phyloP scores from a whole-genome alignment of 371 early-diverging fungal species.

The Batkoa obscura region DNA sequence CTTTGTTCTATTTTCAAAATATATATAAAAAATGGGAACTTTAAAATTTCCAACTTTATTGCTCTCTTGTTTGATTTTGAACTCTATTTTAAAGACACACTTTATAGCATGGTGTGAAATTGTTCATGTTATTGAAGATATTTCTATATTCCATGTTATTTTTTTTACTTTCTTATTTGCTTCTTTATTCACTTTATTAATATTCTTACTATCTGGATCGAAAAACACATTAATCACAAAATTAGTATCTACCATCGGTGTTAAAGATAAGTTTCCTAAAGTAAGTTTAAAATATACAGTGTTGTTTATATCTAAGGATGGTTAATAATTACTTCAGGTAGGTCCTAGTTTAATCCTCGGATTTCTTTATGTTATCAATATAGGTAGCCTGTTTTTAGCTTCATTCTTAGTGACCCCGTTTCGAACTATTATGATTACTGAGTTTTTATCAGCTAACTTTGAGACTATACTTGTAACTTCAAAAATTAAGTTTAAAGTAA shows the following conservation, averaged over 20 bases:
- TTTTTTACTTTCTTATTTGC: background rate
- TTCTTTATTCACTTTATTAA: background rate
- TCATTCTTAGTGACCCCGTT: constrained; percentile 1
- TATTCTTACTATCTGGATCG: background rate
- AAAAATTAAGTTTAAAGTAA: background rate
- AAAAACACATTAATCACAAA: background rate
- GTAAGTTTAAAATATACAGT: background rate
- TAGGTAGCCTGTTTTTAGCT: background rate
- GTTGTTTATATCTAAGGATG: background rate
- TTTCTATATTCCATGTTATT: background rate
- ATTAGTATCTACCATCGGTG: background rate
- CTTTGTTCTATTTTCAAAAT: no score
- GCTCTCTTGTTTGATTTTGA: background rate
- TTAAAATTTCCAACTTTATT: background rate
- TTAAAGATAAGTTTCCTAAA: background rate
- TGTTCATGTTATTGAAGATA: background rate
- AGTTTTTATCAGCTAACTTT: background rate
- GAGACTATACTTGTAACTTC: background rate
- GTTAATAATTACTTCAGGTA: background rate
- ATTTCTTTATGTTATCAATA: background rate
- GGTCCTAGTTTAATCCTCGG: background rate
- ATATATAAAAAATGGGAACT: background rate
- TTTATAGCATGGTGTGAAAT: background rate
- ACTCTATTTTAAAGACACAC: background rate
- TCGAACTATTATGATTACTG: background rate